Evolutionary conservation across 768 basidiomycete genomes (phyloP).

Genomic region (Suillus alpinus): DNA sequence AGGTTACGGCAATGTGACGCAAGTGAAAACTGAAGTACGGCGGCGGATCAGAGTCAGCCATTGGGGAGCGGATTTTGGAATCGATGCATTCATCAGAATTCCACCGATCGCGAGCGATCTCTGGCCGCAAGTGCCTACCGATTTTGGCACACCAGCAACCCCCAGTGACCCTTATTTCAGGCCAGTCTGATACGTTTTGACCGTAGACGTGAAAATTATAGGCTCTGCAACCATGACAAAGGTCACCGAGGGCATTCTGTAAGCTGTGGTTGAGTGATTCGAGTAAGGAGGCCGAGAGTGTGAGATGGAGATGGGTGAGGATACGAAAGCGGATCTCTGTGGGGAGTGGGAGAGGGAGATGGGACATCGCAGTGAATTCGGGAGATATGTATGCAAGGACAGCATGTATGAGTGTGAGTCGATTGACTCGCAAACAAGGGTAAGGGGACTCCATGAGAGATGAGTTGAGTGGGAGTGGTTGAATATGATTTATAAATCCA

Average conservation of each 20-base stretch:
- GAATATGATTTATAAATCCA: background rate
- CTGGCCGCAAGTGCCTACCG: constrained; percentile 12
- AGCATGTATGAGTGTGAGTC: constrained; percentile 49
- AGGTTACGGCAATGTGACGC: constrained; percentile 44
- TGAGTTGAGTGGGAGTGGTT: background rate
- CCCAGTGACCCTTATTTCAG: constrained; percentile 42
- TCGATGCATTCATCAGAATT: constrained; percentile 13
- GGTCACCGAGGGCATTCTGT: constrained; percentile 20
- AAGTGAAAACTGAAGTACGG: constrained; percentile 34
- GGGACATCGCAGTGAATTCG: constrained; percentile 34
- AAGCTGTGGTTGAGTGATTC: constrained; percentile 42
- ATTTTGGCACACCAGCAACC: constrained; percentile 44
- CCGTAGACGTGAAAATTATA: constrained; percentile 57
- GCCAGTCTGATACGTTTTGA: constrained; percentile 51
- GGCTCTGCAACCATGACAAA: constrained; percentile 49
- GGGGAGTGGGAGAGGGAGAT: constrained; percentile 35
- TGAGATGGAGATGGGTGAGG: constrained; percentile 44
- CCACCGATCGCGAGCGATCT: constrained; percentile 4
- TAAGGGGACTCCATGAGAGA: constrained; percentile 18
- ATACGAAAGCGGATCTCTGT: constrained; percentile 53
- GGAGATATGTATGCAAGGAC: constrained; percentile 49
- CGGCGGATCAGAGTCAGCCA: constrained; percentile 29
- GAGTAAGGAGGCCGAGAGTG: constrained; percentile 41
- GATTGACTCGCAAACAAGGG: constrained; percentile 32
- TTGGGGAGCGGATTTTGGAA: constrained; percentile 31